Evolutionary conservation across 495 filamentous ascomycete species (phyloP), one percentile per base, ranked within the genome.

Genomic region (Jackrogersella multiformis): DNA sequence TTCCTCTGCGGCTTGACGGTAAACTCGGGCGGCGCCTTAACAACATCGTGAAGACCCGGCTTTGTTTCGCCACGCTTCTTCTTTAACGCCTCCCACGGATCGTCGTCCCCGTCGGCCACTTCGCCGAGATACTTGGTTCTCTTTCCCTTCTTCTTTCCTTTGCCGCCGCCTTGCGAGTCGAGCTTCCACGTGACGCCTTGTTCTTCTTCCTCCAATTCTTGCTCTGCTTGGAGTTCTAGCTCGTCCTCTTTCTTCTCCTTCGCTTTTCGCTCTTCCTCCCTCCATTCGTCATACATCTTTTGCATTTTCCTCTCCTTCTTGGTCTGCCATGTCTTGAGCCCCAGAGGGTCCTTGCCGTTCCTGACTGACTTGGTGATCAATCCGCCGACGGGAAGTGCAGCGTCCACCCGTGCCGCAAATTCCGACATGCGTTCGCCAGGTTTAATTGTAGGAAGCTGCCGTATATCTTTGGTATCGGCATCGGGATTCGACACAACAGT

Each of bases 231-330:
- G 60, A 86, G 79, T 64, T 89, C 86, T 21, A 83, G 76, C 69
- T 82, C 85, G 56, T 88, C 89, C 36, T 91, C 82, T 34, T 71
- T 74, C 66, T 84, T 82, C 71, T 88, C 85, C 59, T 84, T 80
- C 12, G 84, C 76, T 76, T 80, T 84, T 53, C 61, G 70, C 15
- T 81, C 85, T 46, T 92, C 87, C 69, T 88, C 85, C 35, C 92
- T 84, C 94, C 94, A 97, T 41, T 91, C 87, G 24, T 79, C 82
- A 74, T 96, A 92, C 77, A 97, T 78, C 71, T 88, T 88, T 53
- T 90, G 89, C 82, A 97, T 86, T 73, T 88, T 89, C 75, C 85
- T 89, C 82, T 97, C 92, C 55, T 90, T 94, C 78, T 89, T 90
- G 41, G 92, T 94, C 45, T 79, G 75, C 53, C 77, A 80, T 20